Conservation (phyloP, 2,329 filamentous ascomycete genomes). For the Cercospora sp. region DNA sequence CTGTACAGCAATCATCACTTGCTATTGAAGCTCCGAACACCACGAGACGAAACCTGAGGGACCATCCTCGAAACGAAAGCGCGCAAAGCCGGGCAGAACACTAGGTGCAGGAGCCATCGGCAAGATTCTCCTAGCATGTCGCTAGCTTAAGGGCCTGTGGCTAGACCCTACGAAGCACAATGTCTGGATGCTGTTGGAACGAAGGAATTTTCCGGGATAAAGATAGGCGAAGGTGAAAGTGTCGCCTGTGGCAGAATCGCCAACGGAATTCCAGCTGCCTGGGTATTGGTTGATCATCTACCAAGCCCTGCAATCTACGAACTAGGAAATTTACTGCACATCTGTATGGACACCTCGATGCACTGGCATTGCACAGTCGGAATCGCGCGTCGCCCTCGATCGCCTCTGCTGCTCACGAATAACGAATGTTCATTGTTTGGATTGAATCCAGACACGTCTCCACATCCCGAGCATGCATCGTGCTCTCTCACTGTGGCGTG, state of each 20-base stretch:
- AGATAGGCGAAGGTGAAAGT: background rate
- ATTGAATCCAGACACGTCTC: background rate
- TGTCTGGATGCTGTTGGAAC: background rate
- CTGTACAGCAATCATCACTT: background rate
- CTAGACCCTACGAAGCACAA: background rate
- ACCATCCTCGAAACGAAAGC: background rate
- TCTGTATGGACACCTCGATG: background rate
- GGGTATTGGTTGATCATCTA: background rate
- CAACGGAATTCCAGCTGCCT: background rate
- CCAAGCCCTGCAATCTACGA: background rate
- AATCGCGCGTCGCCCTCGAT: background rate
- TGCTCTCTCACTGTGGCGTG: background rate
- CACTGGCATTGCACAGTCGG: background rate
- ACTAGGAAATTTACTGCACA: background rate
- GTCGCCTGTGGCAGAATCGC: background rate
- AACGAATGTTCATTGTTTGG: background rate
- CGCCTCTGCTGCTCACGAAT: background rate
- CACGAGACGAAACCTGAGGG: background rate
- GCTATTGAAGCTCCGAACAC: background rate
- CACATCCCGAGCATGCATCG: background rate
- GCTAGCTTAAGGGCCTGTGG: background rate
- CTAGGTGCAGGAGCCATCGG: background rate
- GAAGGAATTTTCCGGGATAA: background rate
- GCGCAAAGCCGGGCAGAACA: background rate
- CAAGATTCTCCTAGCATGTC: background rate